Evolutionary conservation across 2,329 filamentous ascomycete species (phyloP), one percentile per base, ranked within the genome.

Genomic region (Neurospora sp.): DNA sequence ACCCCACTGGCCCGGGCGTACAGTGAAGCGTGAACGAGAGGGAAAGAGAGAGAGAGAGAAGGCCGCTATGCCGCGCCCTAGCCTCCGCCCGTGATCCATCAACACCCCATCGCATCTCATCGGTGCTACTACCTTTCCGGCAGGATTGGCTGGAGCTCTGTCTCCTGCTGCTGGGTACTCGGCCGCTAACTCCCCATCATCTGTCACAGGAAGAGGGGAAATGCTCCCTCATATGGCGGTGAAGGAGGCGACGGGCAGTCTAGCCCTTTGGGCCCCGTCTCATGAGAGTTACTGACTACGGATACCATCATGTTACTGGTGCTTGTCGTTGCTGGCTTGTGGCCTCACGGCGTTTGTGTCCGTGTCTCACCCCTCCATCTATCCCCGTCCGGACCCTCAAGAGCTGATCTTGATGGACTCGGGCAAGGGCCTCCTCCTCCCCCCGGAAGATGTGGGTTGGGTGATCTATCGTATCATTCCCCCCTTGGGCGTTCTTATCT

Each of bases 151-250:
- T 62, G 28, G 52, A 33, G 23, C 28, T 36, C 23, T 62, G 28
- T 62, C 52, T 62, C 13, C 52, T 62, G 28, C 23, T 58, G 46
- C 46, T 58, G 46, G 23, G 23, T 58, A 58, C 23, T 58, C 46
- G 46, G 46, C 23, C 46, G 46, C 46, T 58, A 58, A 17, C 13
- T 33, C 46, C 46, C 46, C 46, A 33, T 58, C 23, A 8, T 58
- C 46, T 33, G 46, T 62, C 52, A 36, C 52, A 62, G 52, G 52
- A 62, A 62, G 52, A 62, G 52, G 52, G 52, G 52, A 62, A 58
- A 62, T 62, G 28, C 52, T 62, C 28, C 52, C 33, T 71, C 67
- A 72, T 67, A 70, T 72, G 71, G 71, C 71, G 71, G 71, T 72
- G 71, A 72, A 69, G 68, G 67, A 67, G 43, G 46, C 66, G 40